Conservation (phyloP, 768 basidiomycete genomes). For the Tephrocybe sp. region DNA sequence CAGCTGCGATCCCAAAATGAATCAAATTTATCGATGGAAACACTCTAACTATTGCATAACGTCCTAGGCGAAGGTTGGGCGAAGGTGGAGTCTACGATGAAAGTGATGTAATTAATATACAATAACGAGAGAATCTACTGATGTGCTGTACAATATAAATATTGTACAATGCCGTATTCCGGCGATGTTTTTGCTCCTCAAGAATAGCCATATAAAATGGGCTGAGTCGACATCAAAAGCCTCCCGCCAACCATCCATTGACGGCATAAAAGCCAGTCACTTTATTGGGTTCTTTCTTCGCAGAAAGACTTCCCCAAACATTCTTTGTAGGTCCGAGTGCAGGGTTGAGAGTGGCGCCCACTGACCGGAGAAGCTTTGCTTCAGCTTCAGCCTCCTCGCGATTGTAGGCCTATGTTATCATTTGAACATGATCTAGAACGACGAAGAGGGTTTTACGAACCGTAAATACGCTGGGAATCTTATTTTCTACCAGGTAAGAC, state of each 20-base stretch:
- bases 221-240: conserved; percentile 26
- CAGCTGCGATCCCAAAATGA: too few relatives aligned
- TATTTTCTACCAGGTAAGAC: conserved; percentile 22
- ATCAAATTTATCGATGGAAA: too few relatives aligned
- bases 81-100: too few relatives aligned
- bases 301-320: conserved; percentile 31
- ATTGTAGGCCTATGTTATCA: conserved; percentile 27
- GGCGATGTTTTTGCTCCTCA: too few relatives aligned
- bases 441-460: conserved; percentile 18
- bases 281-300: conserved; percentile 27
- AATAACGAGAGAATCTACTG: too few relatives aligned
- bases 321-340: conserved; percentile 28
- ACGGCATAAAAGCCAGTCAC: conserved; percentile 33
- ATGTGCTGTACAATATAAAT: too few relatives aligned
- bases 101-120: too few relatives aligned
- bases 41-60: too few relatives aligned
- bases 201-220: too few relatives aligned
- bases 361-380: conserved; percentile 19
- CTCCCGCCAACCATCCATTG: conserved; percentile 37
- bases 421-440: neutral
- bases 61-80: too few relatives aligned
- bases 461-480: conserved; percentile 33
- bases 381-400: conserved; percentile 29
- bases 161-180: too few relatives aligned
- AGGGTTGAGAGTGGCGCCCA: conserved; percentile 24